Base-by-base conservation (phyloP, 257 asterid genomes). In the Striga asiatica region DNA sequence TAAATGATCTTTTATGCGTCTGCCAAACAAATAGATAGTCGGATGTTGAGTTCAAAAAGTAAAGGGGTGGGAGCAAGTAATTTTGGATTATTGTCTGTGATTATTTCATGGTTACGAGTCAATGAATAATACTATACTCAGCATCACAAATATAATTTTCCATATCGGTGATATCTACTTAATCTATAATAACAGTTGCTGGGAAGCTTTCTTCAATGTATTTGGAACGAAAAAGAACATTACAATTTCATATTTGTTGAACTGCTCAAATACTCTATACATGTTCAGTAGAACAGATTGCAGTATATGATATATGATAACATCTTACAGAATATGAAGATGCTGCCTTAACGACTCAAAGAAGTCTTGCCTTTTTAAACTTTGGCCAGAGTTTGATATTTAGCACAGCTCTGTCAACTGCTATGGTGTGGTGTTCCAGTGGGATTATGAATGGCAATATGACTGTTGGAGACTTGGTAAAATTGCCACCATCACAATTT, bases 381-480 rank as follows among this genome's bases (percentile, higher is more conserved):
- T 88, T 91, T 48, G 98, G 98, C 74, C 98, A 91, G 79, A 91
- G 38, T 81, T 71, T 80, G 71, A 78, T 82, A 63, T 91, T 91
- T 73, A 91, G 97, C 71, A 55, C 69, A 57, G 97, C 98, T 58
- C 72, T 91, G 69, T 87, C 97, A 47, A 66, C 94, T 59, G 88
- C 97, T 61, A 91, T 91, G 98, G 93, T 91, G 52, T 58, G 80
- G 77, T 91, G 95, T 52, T 82, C 98, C 41, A 70, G 76, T 67
- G 98, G 98, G 72, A 82, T 91, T 50, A 78, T 87, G 92, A 71
- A 70, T 32, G 86, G 93, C 56, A 76, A 62, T 64, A 75, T 91
- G 97, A 91, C 98, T 35, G 91, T 91, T 62, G 98, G 98, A 38
- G 98, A 91, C 85, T 76, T 91, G 95, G 98, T 91, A 81, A 54